A percentile compares a stretch with the other conserved stretches of the same genome.
phyloP scores from a whole-genome alignment of 345 rosid genomes.

The Eutrema yunnanense region DNA sequence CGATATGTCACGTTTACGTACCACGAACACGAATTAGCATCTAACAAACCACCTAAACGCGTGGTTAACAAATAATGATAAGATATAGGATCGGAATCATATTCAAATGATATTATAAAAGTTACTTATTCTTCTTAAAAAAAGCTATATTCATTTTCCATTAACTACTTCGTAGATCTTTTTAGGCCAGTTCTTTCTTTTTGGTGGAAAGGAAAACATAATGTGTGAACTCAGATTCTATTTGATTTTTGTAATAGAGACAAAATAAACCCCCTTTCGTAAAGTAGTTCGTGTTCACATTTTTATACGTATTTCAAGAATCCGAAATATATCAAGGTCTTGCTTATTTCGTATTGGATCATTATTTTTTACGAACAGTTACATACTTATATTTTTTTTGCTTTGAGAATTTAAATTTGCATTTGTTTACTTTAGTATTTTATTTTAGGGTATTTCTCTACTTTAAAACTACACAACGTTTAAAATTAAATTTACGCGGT shows the following conservation, averaged over 20 bases:
- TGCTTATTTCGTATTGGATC: background rate
- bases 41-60: background rate
- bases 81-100: background rate
- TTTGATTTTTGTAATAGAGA: background rate
- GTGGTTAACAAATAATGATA: background rate
- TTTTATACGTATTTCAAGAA: background rate
- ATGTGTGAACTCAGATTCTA: slow-evolving; percentile 3
- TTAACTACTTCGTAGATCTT: background rate
- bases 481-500: background rate
- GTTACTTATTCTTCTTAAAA: background rate
- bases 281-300: background rate
- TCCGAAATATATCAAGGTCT: background rate
- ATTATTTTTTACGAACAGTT: background rate
- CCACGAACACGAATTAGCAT: background rate
- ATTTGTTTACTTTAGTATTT: background rate
- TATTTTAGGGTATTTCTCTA: too few species aligned
- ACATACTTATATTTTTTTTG: background rate
- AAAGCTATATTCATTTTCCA: background rate
- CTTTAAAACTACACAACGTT: background rate
- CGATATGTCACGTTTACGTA: slow-evolving; percentile 1
- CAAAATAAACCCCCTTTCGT: background rate
- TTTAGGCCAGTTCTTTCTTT: background rate
- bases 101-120: too few species aligned
- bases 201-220: background rate
- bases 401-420: background rate